Evolutionary conservation across 208 protist species (phyloP).

Genomic region (Angomonas deanei): DNA sequence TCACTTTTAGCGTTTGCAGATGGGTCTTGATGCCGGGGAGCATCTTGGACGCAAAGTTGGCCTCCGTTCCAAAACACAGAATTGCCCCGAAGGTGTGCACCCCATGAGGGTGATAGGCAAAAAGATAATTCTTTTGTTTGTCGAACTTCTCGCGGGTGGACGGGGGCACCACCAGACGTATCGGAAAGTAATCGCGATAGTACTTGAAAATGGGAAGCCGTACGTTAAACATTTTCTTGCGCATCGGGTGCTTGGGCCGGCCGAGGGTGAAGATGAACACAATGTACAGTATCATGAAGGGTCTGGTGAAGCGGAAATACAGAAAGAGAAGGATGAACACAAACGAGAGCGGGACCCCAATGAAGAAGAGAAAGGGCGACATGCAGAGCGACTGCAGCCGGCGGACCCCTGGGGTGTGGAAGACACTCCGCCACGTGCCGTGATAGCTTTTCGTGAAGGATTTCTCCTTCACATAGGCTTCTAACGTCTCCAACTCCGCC

Average conservation of each 20-base stretch:
- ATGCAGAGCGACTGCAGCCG: slow-evolving; percentile 54
- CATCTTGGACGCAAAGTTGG: slow-evolving; percentile 26
- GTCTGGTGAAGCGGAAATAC: slow-evolving; percentile 38
- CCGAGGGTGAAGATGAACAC: slow-evolving; percentile 64
- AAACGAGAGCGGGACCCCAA: slow-evolving; percentile 25
- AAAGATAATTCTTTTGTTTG: slow-evolving; percentile 71
- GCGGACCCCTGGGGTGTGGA: slow-evolving; percentile 41
- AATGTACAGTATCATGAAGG: slow-evolving; percentile 57
- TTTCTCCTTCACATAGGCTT: slow-evolving; percentile 31
- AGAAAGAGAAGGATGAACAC: slow-evolving; percentile 29
- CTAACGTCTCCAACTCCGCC: slow-evolving; percentile 28
- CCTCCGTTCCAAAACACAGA: slow-evolving; percentile 61
- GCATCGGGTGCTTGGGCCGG: slow-evolving; percentile 35
- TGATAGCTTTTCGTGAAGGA: slow-evolving; percentile 4
- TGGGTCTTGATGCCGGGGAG: slow-evolving; percentile 69
- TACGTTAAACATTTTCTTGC: slow-evolving; percentile 15
- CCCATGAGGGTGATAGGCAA: slow-evolving; percentile 87
- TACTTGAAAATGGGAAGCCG: slow-evolving; percentile 43
- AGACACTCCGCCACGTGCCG: slow-evolving; percentile 35
- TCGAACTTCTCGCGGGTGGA: slow-evolving; percentile 43
- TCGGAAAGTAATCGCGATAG: slow-evolving; percentile 83
- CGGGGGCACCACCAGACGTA: slow-evolving; percentile 57
- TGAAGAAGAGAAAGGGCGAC: slow-evolving; percentile 35
- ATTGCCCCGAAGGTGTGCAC: slow-evolving; percentile 86
- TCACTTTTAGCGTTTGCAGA: slow-evolving; percentile 78